Conservation (phyloP, 2,329 filamentous ascomycete species). For the Cladosporium halotolerans region DNA sequence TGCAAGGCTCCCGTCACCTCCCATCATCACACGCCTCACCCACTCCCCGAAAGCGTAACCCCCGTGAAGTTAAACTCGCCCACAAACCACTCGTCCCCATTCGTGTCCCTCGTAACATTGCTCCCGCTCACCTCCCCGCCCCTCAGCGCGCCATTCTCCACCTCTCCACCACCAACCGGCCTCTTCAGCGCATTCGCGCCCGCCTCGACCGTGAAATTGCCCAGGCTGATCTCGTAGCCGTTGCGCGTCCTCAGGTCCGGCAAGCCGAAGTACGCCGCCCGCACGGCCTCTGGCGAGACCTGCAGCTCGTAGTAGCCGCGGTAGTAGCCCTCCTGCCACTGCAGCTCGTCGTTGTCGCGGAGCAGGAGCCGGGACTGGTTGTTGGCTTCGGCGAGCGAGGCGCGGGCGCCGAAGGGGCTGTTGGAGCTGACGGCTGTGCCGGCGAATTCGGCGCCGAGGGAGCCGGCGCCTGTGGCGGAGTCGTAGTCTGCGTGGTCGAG, state of each 20-base stretch:
- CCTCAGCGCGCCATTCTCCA: conserved; percentile 51
- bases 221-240: conserved; percentile 56
- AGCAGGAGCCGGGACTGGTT: conserved; percentile 36
- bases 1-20: too few species aligned
- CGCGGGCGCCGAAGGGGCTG: conserved; percentile 49
- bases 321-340: conserved; percentile 66
- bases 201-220: conserved; percentile 59
- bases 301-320: conserved; percentile 63
- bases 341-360: conserved; percentile 53
- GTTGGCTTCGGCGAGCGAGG: conserved; percentile 46
- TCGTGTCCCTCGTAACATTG: conserved; percentile 23
- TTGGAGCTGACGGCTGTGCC: conserved; percentile 58
- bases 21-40: background rate
- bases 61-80: conserved; percentile 5
- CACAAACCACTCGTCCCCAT: conserved; percentile 16
- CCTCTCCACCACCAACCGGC: conserved; percentile 41
- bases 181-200: conserved; percentile 53
- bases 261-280: conserved; percentile 57
- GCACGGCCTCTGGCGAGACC: conserved; percentile 48
- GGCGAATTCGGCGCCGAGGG: conserved; percentile 45
- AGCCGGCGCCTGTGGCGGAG: conserved; percentile 32
- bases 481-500: conserved; percentile 35
- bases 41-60: background rate
- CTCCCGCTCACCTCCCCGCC: conserved; percentile 24
- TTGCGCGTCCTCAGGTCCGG: conserved; percentile 55